Evolutionary conservation across 2,329 filamentous ascomycete species (phyloP).

Genomic region (Cytospora paraplurivora): DNA sequence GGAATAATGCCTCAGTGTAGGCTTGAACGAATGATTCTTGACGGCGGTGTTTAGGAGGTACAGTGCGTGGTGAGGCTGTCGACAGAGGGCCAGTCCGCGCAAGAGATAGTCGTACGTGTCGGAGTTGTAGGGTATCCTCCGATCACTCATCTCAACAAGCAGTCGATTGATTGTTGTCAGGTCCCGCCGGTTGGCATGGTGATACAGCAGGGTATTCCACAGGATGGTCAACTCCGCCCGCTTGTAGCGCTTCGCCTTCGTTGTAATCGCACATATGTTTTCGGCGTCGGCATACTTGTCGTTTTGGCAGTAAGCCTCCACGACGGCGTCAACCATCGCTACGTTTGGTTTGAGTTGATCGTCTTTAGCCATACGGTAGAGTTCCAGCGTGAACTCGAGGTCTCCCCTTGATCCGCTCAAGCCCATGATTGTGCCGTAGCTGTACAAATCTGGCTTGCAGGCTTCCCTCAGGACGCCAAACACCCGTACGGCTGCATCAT

Average conservation of each 20-base stretch:
- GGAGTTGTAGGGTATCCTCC: conserved; percentile 50
- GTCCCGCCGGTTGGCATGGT: conserved; percentile 65
- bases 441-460: conserved; percentile 60
- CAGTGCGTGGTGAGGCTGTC: conserved; percentile 53
- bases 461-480: conserved; percentile 62
- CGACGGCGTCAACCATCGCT: conserved; percentile 64
- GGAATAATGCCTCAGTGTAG: conserved; percentile 52
- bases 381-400: conserved; percentile 64
- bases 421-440: conserved; percentile 74
- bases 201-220: conserved; percentile 78
- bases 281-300: conserved; percentile 58
- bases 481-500: conserved; percentile 63
- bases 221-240: conserved; percentile 58
- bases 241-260: conserved; percentile 49
- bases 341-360: conserved; percentile 52
- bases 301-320: conserved; percentile 67
- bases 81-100: conserved; percentile 50
- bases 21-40: conserved; percentile 47
- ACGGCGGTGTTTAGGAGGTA: conserved; percentile 49
- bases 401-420: conserved; percentile 74
- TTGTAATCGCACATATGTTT: conserved; percentile 58
- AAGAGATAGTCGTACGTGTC: conserved; percentile 55
- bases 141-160: conserved; percentile 51
- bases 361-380: conserved; percentile 66
- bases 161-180: conserved; percentile 52